These are phyloP conservation scores for Colletotrichum eleusines DNA, from an alignment of 2,329 filamentous ascomycete species.

Conservation along the genomic window DNA sequence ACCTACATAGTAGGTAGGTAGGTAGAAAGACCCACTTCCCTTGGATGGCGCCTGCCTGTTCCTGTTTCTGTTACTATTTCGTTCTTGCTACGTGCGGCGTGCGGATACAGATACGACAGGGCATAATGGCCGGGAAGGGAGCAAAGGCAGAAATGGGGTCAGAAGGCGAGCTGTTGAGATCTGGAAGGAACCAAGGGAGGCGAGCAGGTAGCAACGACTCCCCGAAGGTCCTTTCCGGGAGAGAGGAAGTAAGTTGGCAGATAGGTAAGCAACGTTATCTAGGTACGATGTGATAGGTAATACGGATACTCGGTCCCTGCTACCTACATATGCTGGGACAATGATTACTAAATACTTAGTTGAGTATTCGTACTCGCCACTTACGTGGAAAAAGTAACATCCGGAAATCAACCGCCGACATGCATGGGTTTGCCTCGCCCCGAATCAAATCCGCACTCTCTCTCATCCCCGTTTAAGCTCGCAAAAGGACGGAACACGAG, in stretches of 20 bases:
- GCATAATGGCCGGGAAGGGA: no score
- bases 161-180: no score
- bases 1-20: no score
- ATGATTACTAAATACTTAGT: not conserved
- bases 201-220: no score
- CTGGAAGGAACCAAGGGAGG: no score
- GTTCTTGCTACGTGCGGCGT: not conserved
- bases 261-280: no score
- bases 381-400: not conserved
- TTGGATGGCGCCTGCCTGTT: constrained; percentile 10
- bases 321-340: no score
- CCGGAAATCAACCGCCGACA: not conserved
- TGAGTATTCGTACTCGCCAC: not conserved
- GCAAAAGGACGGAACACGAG: constrained; percentile 8
- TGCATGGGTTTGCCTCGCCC: not conserved
- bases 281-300: no score
- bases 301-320: no score
- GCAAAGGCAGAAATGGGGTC: no score
- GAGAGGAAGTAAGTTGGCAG: no score
- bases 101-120: not conserved
- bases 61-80: constrained; percentile 3
- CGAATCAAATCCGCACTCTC: not conserved
- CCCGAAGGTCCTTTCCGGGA: no score
- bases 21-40: not conserved
- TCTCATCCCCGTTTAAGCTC: constrained; percentile 5